Conservation (phyloP, 2,329 filamentous ascomycete genomes). For the Pseudocercospora fuligena region DNA sequence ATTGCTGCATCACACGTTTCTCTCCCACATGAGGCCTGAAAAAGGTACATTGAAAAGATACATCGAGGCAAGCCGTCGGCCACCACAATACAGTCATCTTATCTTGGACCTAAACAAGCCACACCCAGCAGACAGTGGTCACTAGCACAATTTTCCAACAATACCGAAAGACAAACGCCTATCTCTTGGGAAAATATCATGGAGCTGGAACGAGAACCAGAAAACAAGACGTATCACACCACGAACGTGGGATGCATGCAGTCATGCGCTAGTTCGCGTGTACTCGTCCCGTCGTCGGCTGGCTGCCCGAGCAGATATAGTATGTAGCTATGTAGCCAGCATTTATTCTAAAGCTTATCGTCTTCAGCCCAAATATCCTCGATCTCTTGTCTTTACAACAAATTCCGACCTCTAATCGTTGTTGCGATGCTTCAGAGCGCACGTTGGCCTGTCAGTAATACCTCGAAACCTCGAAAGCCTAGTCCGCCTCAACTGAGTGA, state of each 20-base stretch:
- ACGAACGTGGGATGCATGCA: not conserved
- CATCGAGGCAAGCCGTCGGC: conserved; percentile 8
- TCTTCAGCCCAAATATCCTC: not conserved
- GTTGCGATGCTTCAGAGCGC: not conserved
- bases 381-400: not conserved
- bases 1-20: not conserved
- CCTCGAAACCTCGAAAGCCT: conserved; percentile 5
- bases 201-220: not conserved
- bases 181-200: not conserved
- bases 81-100: not conserved
- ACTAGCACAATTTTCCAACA: not conserved
- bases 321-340: not conserved
- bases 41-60: conserved; percentile 3
- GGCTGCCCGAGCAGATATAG: conserved; percentile 1
- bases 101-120: not conserved
- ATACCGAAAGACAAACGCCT: not conserved
- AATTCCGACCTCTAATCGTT: not conserved
- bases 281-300: not conserved
- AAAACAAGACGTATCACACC: not conserved
- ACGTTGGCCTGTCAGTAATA: conserved; percentile 13
- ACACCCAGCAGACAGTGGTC: not conserved
- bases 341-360: not conserved
- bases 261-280: not conserved
- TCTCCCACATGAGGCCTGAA: not conserved
- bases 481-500: conserved; percentile 25